Percentiles rank a stretch among this genome's conserved stretches.
Conservation (phyloP, 148 eudicot species). For the Fallopia convolvulus region DNA sequence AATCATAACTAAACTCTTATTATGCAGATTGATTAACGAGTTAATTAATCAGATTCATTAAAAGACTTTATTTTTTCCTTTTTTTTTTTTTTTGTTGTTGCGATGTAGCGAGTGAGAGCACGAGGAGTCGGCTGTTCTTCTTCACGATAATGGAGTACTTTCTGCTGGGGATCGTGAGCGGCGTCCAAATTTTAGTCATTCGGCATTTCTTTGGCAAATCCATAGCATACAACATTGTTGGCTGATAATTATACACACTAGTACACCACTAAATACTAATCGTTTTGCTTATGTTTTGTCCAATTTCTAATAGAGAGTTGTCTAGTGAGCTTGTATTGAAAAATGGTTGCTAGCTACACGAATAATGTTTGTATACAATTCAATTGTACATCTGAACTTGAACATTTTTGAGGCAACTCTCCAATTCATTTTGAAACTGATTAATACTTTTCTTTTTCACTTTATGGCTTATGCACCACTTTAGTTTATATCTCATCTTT, state of each 20-base stretch:
- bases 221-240: conserved; percentile 11
- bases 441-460: too few species aligned
- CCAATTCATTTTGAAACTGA: not conserved
- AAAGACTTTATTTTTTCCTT: not conserved
- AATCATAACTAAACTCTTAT: not conserved
- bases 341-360: not conserved
- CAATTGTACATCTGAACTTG: too few species aligned
- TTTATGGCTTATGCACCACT: too few species aligned
- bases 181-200: conserved; percentile 2
- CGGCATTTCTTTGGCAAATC: conserved; percentile 10
- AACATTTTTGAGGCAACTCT: not conserved
- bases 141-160: conserved; percentile 10
- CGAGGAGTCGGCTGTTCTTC: conserved; percentile 10
- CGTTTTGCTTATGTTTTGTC: not conserved
- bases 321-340: not conserved
- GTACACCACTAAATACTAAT: not conserved
- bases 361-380: not conserved
- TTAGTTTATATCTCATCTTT: too few species aligned
- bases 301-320: not conserved
- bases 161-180: conserved; percentile 7
- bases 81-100: too few species aligned
- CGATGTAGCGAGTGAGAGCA: conserved; percentile 9
- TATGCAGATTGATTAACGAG: not conserved
- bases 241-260: not conserved
- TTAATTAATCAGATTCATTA: not conserved